Conservation (phyloP, 1,284 basidiomycete genomes). For the Flammula alnicola region DNA sequence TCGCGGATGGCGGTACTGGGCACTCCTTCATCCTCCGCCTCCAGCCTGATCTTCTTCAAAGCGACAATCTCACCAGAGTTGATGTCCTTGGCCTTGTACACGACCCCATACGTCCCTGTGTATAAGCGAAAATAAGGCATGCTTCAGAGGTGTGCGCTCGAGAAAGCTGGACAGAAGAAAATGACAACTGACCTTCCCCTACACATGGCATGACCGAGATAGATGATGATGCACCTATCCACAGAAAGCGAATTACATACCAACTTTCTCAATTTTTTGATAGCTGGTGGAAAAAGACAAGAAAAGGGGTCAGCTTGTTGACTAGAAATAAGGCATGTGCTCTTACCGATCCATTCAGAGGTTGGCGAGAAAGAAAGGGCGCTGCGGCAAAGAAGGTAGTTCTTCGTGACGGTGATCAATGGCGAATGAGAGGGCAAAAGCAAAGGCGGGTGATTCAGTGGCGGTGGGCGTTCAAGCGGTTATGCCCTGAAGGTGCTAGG, state of each 20-base stretch:
- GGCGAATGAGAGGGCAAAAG: slow-evolving; percentile 5
- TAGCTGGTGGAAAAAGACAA: too few species aligned
- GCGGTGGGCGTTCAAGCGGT: slow-evolving; percentile 17
- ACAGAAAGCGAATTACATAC: slow-evolving; percentile 50
- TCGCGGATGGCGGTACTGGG: slow-evolving; percentile 97
- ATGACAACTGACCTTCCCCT: slow-evolving; percentile 57
- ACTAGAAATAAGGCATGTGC: background rate
- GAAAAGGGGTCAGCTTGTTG: slow-evolving; percentile 18
- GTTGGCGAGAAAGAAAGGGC: background rate
- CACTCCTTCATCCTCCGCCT: slow-evolving; percentile 98
- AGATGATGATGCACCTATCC: slow-evolving; percentile 20
- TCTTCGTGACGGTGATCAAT: slow-evolving; percentile 3
- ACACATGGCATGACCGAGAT: slow-evolving; percentile 25
- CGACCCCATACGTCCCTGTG: slow-evolving; percentile 96
- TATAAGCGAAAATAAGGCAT: slow-evolving; percentile 6
- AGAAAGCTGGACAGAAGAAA: background rate
- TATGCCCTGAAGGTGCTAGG: slow-evolving; percentile 17
- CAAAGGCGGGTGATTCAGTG: slow-evolving; percentile 16
- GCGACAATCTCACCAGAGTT: slow-evolving; percentile 83
- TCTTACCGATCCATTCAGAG: slow-evolving; percentile 52
- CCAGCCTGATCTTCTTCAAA: slow-evolving; percentile 97
- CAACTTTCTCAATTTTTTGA: slow-evolving; percentile 75
- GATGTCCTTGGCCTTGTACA: slow-evolving; percentile 90
- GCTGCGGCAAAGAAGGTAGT: background rate
- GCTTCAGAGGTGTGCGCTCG: too few species aligned